Evolutionary conservation across 306 rosid genomes (phyloP), one percentile per base, ranked within the genome.

Genomic region (Morella rubra): DNA sequence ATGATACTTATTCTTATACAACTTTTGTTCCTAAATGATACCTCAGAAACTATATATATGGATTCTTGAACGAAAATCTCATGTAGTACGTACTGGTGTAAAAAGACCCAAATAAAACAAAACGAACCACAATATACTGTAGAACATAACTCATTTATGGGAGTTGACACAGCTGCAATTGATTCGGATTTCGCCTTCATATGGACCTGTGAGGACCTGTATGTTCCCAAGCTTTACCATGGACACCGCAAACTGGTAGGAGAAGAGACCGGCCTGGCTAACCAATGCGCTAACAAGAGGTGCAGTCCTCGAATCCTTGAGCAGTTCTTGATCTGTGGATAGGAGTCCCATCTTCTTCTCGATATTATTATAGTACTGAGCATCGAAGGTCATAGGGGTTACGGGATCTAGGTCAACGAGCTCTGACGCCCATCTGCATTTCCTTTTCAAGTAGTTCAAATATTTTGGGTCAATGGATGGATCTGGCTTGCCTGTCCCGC

Each of bases 361-460:
- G 4, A 92, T 87, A 79, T 94, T 92, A 0, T 46, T 16, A 42
- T 74, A 92, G 68, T 90, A 94, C 16, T 78, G 22, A 69, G 68
- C 62, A 82, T 92, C 98, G 69, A 92, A 94, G 0, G 16, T 54
- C 18, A 7, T 83, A 4, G 97, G 96, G 6, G 92, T 90, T 61
- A 78, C 77, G 0, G 95, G 90, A 85, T 95, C 98, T 19, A 92
- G 93, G 27, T 90, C 89, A n/a, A 88, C 92, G 75, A 85, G 89
- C 4, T 92, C 98, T 0, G 92, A 87, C 5, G 87, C 92, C 98
- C 98, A 95, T 86, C 96, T 78, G 69, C 97, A 90, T 78, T 91
- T 90, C 60, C 96, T 89, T 73, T 80, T 82, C 89, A 89, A 87
- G 84, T 78, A 95, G 75, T 83, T 90, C 1, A 88, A 37, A 78